These are phyloP conservation scores for Peronospora belbahrii DNA, from an alignment of 352 stramenopile species.

Conservation along the genomic window DNA sequence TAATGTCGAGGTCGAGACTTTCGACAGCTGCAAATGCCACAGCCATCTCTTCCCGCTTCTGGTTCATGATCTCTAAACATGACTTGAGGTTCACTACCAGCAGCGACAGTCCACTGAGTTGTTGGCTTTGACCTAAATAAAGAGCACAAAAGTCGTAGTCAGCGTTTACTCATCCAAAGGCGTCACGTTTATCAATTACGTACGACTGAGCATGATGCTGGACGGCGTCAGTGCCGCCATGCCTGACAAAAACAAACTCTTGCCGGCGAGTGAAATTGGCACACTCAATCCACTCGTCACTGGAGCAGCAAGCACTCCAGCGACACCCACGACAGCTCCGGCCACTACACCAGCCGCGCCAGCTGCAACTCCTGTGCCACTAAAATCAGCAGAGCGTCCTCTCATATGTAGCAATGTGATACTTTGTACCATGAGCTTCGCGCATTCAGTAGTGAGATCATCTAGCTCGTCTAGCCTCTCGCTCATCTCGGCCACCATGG, in stretches of 20 bases:
- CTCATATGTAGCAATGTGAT: constrained; percentile 82
- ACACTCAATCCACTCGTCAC: constrained; percentile 75
- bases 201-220: constrained; percentile 83
- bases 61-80: constrained; percentile 80
- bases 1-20: constrained; percentile 71
- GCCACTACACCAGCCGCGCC: constrained; percentile 75
- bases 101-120: constrained; percentile 64
- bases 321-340: constrained; percentile 66
- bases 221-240: constrained; percentile 72
- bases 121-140: constrained; percentile 66
- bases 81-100: constrained; percentile 77
- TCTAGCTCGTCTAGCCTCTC: constrained; percentile 74
- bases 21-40: constrained; percentile 64
- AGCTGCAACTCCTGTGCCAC: constrained; percentile 72
- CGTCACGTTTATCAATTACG: constrained; percentile 6
- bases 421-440: constrained; percentile 80
- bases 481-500: constrained; percentile 61
- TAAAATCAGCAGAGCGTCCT: constrained; percentile 74
- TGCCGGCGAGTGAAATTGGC: constrained; percentile 75
- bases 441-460: constrained; percentile 72
- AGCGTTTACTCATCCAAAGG: background rate
- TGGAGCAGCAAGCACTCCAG: constrained; percentile 65
- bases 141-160: constrained; percentile 1
- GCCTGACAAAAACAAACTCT: constrained; percentile 77
- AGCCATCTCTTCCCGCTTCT: constrained; percentile 72